A percentile compares a stretch with the other conserved stretches of the same genome.
phyloP scores from a whole-genome alignment of 2,329 filamentous ascomycete species.

The Diaporthe australafricana region DNA sequence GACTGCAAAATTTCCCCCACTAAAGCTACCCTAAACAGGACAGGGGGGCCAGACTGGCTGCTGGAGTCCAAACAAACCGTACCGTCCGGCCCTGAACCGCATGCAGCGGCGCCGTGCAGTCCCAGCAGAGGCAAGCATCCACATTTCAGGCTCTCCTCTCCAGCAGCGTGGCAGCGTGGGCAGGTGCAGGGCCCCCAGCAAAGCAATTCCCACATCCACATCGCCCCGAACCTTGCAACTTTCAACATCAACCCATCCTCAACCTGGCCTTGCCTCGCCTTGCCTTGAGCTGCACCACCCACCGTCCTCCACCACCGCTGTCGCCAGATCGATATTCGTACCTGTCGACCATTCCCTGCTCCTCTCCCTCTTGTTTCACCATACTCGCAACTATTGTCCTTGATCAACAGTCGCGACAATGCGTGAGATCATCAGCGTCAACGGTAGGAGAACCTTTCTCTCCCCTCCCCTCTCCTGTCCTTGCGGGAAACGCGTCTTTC shows the following conservation, averaged over 20 bases:
- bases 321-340: conserved; percentile 42
- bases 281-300: conserved; percentile 25
- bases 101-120: not conserved
- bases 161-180: conserved; percentile 22
- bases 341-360: conserved; percentile 42
- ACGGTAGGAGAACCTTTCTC: conserved; percentile 74
- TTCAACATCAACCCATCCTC: conserved; percentile 32
- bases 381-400: conserved; percentile 42
- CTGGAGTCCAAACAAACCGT: not conserved
- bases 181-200: conserved; percentile 14
- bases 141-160: conserved; percentile 22
- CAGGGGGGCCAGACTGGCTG: not conserved
- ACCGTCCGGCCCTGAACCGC: not conserved
- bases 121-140: not conserved
- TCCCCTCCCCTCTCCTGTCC: conserved; percentile 45
- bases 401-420: conserved; percentile 68
- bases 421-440: conserved; percentile 99
- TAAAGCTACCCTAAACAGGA: not conserved
- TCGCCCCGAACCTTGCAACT: conserved; percentile 35
- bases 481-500: conserved; percentile 37
- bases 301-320: conserved; percentile 16
- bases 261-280: conserved; percentile 27
- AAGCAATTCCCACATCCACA: conserved; percentile 25
- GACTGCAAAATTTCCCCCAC: conserved; percentile 25
- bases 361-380: conserved; percentile 46